These are phyloP conservation scores for Artemisia annua DNA, from an alignment of 129 eudicot genomes.

Conservation along the genomic window DNA sequence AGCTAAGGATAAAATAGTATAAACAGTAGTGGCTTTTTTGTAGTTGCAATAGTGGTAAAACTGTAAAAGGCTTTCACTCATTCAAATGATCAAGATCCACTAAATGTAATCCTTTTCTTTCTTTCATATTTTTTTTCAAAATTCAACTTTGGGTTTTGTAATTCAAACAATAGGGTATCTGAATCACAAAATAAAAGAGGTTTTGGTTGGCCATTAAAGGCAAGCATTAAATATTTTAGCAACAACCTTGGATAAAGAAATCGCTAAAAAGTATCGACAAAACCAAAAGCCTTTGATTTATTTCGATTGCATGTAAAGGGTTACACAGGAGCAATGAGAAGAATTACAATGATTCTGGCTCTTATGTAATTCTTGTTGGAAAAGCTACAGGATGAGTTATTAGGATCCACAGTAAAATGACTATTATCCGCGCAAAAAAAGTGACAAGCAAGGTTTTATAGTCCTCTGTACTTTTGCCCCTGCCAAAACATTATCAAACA, in stretches of 20 bases:
- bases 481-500: constrained; percentile 15
- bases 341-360: neutral
- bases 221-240: no score
- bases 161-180: neutral
- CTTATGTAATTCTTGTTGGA: neutral
- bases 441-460: neutral
- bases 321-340: neutral
- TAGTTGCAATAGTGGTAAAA: neutral
- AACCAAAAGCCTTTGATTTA: neutral
- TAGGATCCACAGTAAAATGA: constrained; percentile 9
- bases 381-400: neutral
- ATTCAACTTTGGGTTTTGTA: constrained; percentile 1
- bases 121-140: neutral
- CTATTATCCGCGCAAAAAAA: constrained; percentile 6
- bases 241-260: no score
- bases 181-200: neutral
- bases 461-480: constrained; percentile 5
- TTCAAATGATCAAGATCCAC: no score
- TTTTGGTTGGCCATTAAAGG: neutral
- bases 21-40: neutral
- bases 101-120: neutral
- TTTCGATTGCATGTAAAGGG: neutral
- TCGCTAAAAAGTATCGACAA: neutral
- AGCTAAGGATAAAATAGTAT: neutral
- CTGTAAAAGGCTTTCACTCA: no score